These are phyloP conservation scores for Colletotrichum salicis DNA, from an alignment of 2,329 filamentous ascomycete genomes.

Conservation along the genomic window DNA sequence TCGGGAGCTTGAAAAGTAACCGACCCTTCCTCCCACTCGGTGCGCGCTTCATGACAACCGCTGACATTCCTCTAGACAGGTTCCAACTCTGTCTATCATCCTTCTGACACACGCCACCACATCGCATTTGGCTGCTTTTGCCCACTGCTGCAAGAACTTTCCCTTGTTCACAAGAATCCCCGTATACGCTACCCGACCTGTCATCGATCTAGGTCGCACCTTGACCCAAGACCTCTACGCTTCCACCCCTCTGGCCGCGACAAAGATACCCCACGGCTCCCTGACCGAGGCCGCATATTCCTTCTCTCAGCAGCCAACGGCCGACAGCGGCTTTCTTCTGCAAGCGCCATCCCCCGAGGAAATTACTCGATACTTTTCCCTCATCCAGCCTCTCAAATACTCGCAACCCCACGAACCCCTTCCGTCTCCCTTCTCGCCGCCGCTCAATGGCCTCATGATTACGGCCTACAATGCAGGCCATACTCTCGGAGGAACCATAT, in stretches of 20 bases:
- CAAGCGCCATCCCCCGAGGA: slow-evolving; percentile 85
- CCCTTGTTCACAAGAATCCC: slow-evolving; percentile 92
- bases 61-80: slow-evolving; percentile 68
- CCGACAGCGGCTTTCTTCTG: slow-evolving; percentile 66
- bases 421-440: slow-evolving; percentile 86
- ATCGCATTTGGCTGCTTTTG: slow-evolving; percentile 91
- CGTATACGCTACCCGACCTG: slow-evolving; percentile 91
- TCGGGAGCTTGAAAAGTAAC: slow-evolving; percentile 87
- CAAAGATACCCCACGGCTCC: slow-evolving; percentile 78
- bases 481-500: slow-evolving; percentile 95
- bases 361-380: slow-evolving; percentile 89
- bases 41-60: slow-evolving; percentile 17
- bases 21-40: slow-evolving; percentile 38
- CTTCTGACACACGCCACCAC: slow-evolving; percentile 94
- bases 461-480: slow-evolving; percentile 98
- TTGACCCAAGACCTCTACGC: slow-evolving; percentile 92
- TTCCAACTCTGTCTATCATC: slow-evolving; percentile 90
- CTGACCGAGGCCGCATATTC: slow-evolving; percentile 73
- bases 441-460: slow-evolving; percentile 89
- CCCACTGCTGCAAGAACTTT: slow-evolving; percentile 96
- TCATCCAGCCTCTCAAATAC: slow-evolving; percentile 94
- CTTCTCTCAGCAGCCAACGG: slow-evolving; percentile 61
- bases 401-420: slow-evolving; percentile 94
- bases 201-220: slow-evolving; percentile 91
- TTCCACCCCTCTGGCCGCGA: slow-evolving; percentile 87